A percentile compares a stretch with the other conserved stretches of the same genome.
Evolutionary conservation across 352 stramenopile species (phyloP).

Genomic region (Bremia lactucae): DNA sequence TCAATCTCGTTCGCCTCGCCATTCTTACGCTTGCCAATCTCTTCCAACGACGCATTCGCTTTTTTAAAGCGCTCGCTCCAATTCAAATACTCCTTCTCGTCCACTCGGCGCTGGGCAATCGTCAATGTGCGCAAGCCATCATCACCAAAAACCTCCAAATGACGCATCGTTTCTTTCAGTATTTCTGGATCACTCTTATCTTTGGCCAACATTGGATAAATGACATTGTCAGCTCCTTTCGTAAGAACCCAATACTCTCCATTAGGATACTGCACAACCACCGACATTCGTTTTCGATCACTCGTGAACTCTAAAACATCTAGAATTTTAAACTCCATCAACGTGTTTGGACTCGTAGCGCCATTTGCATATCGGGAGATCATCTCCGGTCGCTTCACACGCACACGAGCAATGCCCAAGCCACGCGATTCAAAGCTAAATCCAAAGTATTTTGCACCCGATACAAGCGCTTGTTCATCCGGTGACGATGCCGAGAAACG

Average conservation of each 20-base stretch:
- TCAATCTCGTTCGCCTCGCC: constrained; percentile 59
- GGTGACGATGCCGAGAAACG: constrained; percentile 72
- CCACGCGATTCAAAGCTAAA: constrained; percentile 65
- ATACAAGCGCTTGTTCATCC: constrained; percentile 85
- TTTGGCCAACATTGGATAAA: constrained; percentile 72
- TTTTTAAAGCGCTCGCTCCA: constrained; percentile 60
- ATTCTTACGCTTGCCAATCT: constrained; percentile 76
- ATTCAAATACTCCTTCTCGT: constrained; percentile 40
- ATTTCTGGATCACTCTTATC: constrained; percentile 44
- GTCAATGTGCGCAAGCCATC: constrained; percentile 80
- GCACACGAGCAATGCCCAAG: constrained; percentile 46
- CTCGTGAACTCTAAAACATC: constrained; percentile 95
- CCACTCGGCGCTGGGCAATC: constrained; percentile 50
- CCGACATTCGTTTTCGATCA: constrained; percentile 71
- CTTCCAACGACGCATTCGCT: constrained; percentile 55
- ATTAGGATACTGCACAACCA: constrained; percentile 62
- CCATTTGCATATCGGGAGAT: constrained; percentile 22
- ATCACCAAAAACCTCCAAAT: constrained; percentile 73
- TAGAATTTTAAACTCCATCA: constrained; percentile 77
- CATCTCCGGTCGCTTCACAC: constrained; percentile 28
- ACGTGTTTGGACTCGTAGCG: constrained; percentile 25
- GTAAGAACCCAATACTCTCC: constrained; percentile 58
- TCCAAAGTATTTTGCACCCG: constrained; percentile 70
- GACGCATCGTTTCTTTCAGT: constrained; percentile 42
- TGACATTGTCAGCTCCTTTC: constrained; percentile 91